phyloP scores from a whole-genome alignment of 2,329 filamentous ascomycete species.

The Coniella lustricola region DNA sequence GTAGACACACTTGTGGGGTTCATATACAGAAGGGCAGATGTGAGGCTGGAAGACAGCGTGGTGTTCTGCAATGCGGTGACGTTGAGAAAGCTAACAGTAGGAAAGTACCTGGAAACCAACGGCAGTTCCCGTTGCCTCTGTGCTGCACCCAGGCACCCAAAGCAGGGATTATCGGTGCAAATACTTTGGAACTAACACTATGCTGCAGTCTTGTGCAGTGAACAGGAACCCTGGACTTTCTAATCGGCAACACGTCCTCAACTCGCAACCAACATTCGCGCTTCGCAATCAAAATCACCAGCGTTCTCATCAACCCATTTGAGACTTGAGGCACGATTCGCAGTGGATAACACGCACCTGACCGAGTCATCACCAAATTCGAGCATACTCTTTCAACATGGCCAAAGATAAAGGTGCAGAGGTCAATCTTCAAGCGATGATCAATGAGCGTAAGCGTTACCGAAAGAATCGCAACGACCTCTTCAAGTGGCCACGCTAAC shows the following conservation, averaged over 20 bases:
- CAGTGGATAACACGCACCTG: no score
- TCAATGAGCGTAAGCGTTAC: conserved; percentile 39
- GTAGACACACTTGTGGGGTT: neutral
- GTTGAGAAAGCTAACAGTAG: neutral
- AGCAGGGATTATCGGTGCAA: no score
- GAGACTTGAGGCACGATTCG: no score
- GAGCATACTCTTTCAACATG: conserved; percentile 17
- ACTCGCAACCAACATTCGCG: neutral
- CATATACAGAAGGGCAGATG: no score
- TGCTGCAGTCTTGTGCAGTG: neutral
- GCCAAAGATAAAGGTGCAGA: conserved; percentile 25
- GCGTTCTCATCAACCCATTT: no score
- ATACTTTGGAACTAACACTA: neutral
- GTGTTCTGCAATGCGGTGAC: conserved; percentile 3
- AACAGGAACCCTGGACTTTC: neutral
- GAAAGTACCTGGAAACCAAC: no score
- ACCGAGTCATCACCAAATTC: no score
- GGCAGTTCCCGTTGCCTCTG: no score
- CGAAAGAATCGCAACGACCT: neutral
- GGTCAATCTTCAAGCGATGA: conserved; percentile 48
- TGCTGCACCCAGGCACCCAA: no score
- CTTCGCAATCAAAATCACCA: no score
- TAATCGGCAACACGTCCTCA: neutral
- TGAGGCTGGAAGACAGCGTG: no score
- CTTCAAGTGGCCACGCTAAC: conserved; percentile 4